phyloP scores from a whole-genome alignment of 257 asterid genomes.

The Coffea canephora region DNA sequence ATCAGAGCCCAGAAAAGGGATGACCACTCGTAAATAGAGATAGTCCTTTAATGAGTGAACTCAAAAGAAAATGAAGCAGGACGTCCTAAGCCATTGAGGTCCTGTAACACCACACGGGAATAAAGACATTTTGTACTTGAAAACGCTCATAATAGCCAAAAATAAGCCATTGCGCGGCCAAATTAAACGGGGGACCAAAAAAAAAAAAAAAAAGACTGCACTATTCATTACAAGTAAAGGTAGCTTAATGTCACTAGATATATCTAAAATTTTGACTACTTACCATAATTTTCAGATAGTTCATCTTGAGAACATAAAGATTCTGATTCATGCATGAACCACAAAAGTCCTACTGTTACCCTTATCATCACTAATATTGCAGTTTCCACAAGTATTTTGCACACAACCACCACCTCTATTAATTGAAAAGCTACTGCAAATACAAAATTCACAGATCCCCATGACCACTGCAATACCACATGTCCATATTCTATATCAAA shows the following conservation, averaged over 20 bases:
- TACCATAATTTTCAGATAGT: background rate
- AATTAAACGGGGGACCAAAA: no score
- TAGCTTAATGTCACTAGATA: background rate
- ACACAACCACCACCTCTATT: background rate
- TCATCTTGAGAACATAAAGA: background rate
- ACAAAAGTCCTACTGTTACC: background rate
- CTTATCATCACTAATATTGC: background rate
- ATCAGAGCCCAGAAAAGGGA: background rate
- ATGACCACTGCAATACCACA: background rate
- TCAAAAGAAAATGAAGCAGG: background rate
- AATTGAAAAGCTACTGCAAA: background rate
- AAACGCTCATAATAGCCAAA: background rate
- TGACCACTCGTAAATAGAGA: background rate
- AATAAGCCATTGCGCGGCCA: no score
- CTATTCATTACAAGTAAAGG: background rate
- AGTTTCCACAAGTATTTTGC: background rate
- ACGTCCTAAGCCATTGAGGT: background rate
- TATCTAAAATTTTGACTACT: background rate
- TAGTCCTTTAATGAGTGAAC: background rate
- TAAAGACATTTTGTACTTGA: background rate
- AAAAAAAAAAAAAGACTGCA: background rate
- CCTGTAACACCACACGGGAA: background rate
- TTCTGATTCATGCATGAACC: background rate
- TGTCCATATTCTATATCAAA: background rate
- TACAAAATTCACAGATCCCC: background rate